Percentiles rank a stretch among this genome's conserved stretches.
phyloP scores from a whole-genome alignment of 441 rosid species.

The Cnidoscolus chayamansa region DNA sequence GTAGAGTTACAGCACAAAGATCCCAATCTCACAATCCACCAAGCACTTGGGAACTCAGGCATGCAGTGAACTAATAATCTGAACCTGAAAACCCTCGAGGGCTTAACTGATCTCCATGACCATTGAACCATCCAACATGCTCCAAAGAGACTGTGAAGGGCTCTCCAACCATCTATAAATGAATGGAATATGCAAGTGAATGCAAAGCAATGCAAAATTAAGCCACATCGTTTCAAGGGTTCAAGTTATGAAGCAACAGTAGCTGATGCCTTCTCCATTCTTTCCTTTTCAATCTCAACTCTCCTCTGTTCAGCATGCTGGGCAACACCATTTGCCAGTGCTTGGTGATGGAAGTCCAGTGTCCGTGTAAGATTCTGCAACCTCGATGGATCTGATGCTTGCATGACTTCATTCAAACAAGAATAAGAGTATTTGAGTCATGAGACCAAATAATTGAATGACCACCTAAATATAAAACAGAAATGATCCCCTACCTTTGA shows the following conservation, averaged over 20 bases:
- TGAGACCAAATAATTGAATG: background rate
- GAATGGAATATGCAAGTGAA: conserved; percentile 20
- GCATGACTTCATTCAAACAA: conserved; percentile 47
- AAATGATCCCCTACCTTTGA: conserved; percentile 54
- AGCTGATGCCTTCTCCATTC: conserved; percentile 62
- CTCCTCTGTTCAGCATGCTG: conserved; percentile 95
- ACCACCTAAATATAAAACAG: background rate
- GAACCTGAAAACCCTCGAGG: conserved; percentile 13
- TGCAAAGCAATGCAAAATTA: conserved; percentile 23
- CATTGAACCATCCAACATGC: conserved; percentile 29
- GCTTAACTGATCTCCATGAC: conserved; percentile 17
- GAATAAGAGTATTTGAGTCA: background rate
- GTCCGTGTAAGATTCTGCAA: conserved; percentile 76
- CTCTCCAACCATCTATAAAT: conserved; percentile 11
- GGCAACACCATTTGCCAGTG: conserved; percentile 77
- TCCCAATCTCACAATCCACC: background rate
- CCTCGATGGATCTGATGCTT: conserved; percentile 61
- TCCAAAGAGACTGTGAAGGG: conserved; percentile 13
- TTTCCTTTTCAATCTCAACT: conserved; percentile 78
- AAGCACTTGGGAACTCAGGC: conserved; percentile 16
- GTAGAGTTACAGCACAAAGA: conserved; percentile 10
- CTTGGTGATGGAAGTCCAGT: conserved; percentile 79
- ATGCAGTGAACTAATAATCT: conserved; percentile 18
- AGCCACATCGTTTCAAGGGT: background rate
- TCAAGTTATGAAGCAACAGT: conserved; percentile 40